These are phyloP conservation scores for Cucumis hystrix DNA, from an alignment of 306 rosid species.

Conservation along the genomic window DNA sequence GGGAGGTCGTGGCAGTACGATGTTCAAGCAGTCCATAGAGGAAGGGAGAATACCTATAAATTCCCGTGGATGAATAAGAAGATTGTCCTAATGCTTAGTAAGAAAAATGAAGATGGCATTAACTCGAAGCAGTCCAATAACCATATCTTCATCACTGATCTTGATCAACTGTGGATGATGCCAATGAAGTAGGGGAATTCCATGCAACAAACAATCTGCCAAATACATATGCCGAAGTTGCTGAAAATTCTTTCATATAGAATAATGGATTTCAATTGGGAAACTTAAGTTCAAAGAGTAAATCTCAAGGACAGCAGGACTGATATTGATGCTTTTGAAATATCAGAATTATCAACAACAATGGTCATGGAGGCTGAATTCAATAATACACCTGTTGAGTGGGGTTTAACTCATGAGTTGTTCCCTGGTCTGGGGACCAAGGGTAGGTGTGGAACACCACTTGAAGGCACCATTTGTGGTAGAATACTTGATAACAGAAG, in stretches of 20 bases:
- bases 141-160: too few relatives aligned
- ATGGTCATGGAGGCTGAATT: slow-evolving; percentile 42
- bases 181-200: slow-evolving; percentile 54
- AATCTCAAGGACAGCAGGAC: slow-evolving; percentile 72
- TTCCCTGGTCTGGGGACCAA: slow-evolving; percentile 32
- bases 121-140: too few relatives aligned
- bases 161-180: slow-evolving; percentile 79
- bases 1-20: too few relatives aligned
- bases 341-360: slow-evolving; percentile 45
- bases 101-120: too few relatives aligned
- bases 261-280: slow-evolving; percentile 31
- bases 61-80: too few relatives aligned
- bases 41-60: too few relatives aligned
- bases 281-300: slow-evolving; percentile 55
- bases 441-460: slow-evolving; percentile 32
- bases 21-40: too few relatives aligned
- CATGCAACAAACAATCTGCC: slow-evolving; percentile 48
- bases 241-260: slow-evolving; percentile 28
- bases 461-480: slow-evolving; percentile 27
- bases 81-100: too few relatives aligned
- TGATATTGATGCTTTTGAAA: slow-evolving; percentile 46
- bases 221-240: slow-evolving; percentile 45
- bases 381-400: slow-evolving; percentile 33
- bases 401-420: slow-evolving; percentile 22
- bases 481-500: slow-evolving; percentile 27